Evolutionary conservation across 192 early-diverging fungal genomes (phyloP).

Genomic region (Pilobolus umbonatus): DNA sequence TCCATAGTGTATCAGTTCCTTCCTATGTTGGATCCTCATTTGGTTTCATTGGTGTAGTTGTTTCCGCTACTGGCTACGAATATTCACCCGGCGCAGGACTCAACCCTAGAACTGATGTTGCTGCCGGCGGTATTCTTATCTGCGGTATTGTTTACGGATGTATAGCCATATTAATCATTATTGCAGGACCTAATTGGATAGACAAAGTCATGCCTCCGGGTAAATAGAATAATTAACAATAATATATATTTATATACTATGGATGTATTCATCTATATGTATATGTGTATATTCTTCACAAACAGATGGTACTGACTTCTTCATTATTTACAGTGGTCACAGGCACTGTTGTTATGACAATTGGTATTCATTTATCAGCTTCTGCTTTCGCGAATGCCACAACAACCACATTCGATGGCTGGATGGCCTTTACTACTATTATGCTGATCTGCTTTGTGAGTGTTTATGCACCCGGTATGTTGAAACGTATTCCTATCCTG

Average conservation of each 20-base stretch:
- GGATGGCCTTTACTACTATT: constrained; percentile 50
- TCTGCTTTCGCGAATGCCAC: constrained; percentile 40
- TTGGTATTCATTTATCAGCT: constrained; percentile 45
- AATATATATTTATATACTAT: not conserved
- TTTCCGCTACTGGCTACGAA: constrained; percentile 42
- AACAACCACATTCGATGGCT: constrained; percentile 37
- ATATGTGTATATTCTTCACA: no score
- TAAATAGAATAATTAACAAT: constrained; percentile 4
- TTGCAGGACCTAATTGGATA: constrained; percentile 42
- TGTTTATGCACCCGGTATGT: constrained; percentile 43
- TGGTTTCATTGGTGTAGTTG: constrained; percentile 49
- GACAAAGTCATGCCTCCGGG: constrained; percentile 49
- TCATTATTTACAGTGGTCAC: constrained; percentile 41
- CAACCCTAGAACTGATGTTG: constrained; percentile 42
- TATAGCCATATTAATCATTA: constrained; percentile 38
- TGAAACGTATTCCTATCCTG: constrained; percentile 46
- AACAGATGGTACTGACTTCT: no score
- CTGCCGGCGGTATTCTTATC: constrained; percentile 50
- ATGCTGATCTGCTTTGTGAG: constrained; percentile 37
- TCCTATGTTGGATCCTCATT: constrained; percentile 54
- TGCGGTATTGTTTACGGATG: constrained; percentile 43
- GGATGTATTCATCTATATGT: not conserved
- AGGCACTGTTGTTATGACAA: constrained; percentile 50
- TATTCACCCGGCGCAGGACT: constrained; percentile 26
- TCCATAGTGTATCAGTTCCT: constrained; percentile 29